Evolutionary conservation across 2,329 filamentous ascomycete species (phyloP).

Genomic region (Incumbomyces delicatus): DNA sequence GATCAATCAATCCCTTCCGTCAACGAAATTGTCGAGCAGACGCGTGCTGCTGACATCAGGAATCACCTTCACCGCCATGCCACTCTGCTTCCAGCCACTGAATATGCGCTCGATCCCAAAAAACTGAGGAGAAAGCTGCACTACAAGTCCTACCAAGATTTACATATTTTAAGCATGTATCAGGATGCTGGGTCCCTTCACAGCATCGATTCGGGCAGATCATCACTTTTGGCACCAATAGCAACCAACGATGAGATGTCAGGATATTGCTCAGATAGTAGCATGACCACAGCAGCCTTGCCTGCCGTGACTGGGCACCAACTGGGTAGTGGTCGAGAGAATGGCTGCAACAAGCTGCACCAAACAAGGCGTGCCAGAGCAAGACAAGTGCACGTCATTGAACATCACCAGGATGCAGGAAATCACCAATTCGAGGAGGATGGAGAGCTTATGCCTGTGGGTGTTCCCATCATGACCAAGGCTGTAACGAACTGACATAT

Average conservation of each 20-base stretch:
- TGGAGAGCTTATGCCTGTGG: conserved; percentile 11
- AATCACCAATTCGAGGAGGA: conserved; percentile 11
- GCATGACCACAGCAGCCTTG: neutral
- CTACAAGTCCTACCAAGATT: conserved; percentile 12
- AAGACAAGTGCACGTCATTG: conserved; percentile 1
- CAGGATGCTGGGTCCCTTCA: conserved; percentile 1
- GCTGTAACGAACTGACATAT: neutral
- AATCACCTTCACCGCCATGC: neutral
- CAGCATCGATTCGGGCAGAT: neutral
- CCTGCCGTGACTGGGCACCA: conserved; percentile 6
- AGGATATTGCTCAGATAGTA: neutral
- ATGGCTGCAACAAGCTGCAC: neutral
- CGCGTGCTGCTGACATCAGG: neutral
- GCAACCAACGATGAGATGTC: neutral
- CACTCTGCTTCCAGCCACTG: neutral
- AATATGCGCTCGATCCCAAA: neutral
- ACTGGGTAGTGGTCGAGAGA: conserved; percentile 7
- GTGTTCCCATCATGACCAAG: neutral
- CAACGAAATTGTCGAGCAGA: neutral
- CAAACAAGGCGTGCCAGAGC: neutral
- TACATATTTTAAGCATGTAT: conserved; percentile 18
- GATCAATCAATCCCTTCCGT: neutral
- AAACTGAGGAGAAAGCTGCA: conserved; percentile 1
- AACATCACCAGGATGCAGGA: conserved; percentile 11
- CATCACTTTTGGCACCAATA: neutral